Conservation (phyloP, 306 rosid genomes). For the Begonia peltatifolia region DNA sequence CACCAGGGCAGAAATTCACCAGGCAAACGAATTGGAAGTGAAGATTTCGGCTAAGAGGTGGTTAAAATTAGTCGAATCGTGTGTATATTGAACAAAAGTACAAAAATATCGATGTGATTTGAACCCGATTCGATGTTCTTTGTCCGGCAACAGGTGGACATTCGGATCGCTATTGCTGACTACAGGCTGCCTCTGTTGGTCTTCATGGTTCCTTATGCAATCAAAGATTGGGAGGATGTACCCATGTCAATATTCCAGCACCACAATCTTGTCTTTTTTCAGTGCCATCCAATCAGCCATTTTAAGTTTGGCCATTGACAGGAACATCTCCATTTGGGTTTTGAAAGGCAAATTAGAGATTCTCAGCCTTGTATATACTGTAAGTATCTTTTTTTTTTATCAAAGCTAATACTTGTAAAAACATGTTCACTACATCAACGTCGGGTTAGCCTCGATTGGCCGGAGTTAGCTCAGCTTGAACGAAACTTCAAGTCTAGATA, state of each 20-base stretch:
- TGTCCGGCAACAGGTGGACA: slow-evolving; percentile 28
- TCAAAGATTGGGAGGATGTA: slow-evolving; percentile 43
- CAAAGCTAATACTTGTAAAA: too few species aligned
- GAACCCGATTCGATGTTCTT: too few species aligned
- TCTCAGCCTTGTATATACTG: slow-evolving; percentile 40
- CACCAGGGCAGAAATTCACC: slow-evolving; percentile 12
- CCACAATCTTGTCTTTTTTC: slow-evolving; percentile 56
- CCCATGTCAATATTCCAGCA: slow-evolving; percentile 75
- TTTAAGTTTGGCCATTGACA: slow-evolving; percentile 33
- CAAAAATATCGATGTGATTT: too few species aligned
- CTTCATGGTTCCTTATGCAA: slow-evolving; percentile 89
- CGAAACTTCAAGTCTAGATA: too few species aligned
- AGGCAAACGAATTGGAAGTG: slow-evolving; percentile 2
- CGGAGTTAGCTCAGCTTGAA: too few species aligned
- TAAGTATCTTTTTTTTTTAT: slow-evolving; percentile 21
- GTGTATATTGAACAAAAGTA: too few species aligned
- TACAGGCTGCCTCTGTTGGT: slow-evolving; percentile 58
- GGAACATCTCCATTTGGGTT: slow-evolving; percentile 33
- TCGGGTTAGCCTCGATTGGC: too few species aligned
- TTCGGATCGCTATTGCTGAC: slow-evolving; percentile 42
- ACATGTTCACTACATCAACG: too few species aligned
- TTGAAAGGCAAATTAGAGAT: slow-evolving; percentile 52
- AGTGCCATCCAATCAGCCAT: slow-evolving; percentile 54
- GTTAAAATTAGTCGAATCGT: too few species aligned
- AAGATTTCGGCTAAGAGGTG: too few species aligned